Evolutionary conservation across 2,329 filamentous ascomycete genomes (phyloP).

Genomic region (Aspergillus brasiliensis): DNA sequence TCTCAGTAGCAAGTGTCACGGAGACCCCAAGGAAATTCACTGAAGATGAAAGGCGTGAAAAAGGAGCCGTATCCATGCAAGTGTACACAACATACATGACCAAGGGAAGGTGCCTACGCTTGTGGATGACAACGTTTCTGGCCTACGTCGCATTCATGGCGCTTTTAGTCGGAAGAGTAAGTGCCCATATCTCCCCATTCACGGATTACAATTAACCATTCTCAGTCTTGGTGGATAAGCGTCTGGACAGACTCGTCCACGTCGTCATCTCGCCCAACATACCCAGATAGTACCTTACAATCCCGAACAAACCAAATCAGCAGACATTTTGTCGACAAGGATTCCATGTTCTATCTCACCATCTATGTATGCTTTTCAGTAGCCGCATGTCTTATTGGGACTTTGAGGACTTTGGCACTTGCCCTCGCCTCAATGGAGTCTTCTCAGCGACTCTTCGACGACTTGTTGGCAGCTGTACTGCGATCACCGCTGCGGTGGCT

Average conservation of each 20-base stretch:
- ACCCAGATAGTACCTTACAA: background rate
- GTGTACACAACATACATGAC: slow-evolving; percentile 71
- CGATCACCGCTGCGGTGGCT: slow-evolving; percentile 75
- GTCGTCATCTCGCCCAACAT: slow-evolving; percentile 1
- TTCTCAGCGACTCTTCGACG: slow-evolving; percentile 66
- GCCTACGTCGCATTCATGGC: slow-evolving; percentile 60
- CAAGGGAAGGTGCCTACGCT: slow-evolving; percentile 64
- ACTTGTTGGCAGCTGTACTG: slow-evolving; percentile 67
- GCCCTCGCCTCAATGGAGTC: slow-evolving; percentile 67
- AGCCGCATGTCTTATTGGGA: slow-evolving; percentile 60
- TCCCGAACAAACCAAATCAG: background rate
- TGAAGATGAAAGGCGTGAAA: slow-evolving; percentile 72
- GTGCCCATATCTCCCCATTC: slow-evolving; percentile 17
- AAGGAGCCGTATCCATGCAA: slow-evolving; percentile 66
- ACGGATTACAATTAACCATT: slow-evolving; percentile 2
- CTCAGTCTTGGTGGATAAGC: slow-evolving; percentile 51
- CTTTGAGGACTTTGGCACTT: slow-evolving; percentile 44
- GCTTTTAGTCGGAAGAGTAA: slow-evolving; percentile 55
- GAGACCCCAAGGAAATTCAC: slow-evolving; percentile 67
- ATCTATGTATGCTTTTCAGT: slow-evolving; percentile 67
- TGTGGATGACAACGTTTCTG: slow-evolving; percentile 59
- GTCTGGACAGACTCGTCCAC: slow-evolving; percentile 46
- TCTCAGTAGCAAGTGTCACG: slow-evolving; percentile 20
- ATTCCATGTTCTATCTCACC: slow-evolving; percentile 52
- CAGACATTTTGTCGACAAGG: slow-evolving; percentile 8